Base-by-base conservation (phyloP, 1,284 basidiomycete species). In the Polyporus tsugae region DNA sequence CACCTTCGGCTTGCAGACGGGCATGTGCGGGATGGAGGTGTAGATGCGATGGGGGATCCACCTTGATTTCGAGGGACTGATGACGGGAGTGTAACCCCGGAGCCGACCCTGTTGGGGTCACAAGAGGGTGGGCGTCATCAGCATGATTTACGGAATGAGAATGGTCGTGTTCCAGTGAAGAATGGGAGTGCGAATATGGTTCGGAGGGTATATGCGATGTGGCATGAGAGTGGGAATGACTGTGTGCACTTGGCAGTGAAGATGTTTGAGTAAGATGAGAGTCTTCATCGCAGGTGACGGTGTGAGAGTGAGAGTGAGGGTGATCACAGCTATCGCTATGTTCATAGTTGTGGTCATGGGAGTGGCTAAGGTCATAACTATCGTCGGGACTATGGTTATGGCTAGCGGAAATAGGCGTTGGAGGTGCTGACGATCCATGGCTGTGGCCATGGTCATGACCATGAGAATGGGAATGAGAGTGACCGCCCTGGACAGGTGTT, bases 381-480 rank as follows among this genome's bases (percentile, higher is more conserved):
- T 70, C 63, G 42, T 19, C 33, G 39, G 67, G 63, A 52, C 63
- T 36, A 35, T 69, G 68, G 35, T 64, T 63, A 44, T 70, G 70
- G 0, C 39, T 35, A 29, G 70, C 59, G 19, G 73, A 39, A 15
- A 69, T 58, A 11, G 74, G 63, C n/a, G 65, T 69, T 42, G 75
- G 70, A 1, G 66, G 64, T 9, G 59, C 78, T 73, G 5, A 65
- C 22, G 79, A 74, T 2, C 70, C 72, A 68, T 81, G 80, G 25
- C 70, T 70, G 58, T 82, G 80, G 6, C 78, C 81, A 64, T 87
- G 84, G 57, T 17, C 77, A 65, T 79, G 78, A 6, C 75, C 65
- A 74, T 80, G 79, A 33, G 75, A 72, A 66, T 77, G 75, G 0
- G 72, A 73, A 55, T 89, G 86, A 22, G 85, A 87, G 78, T 90